Evolutionary conservation across 257 asterid species (phyloP), one percentile per base, ranked within the genome.

Genomic region (Avicennia marina): DNA sequence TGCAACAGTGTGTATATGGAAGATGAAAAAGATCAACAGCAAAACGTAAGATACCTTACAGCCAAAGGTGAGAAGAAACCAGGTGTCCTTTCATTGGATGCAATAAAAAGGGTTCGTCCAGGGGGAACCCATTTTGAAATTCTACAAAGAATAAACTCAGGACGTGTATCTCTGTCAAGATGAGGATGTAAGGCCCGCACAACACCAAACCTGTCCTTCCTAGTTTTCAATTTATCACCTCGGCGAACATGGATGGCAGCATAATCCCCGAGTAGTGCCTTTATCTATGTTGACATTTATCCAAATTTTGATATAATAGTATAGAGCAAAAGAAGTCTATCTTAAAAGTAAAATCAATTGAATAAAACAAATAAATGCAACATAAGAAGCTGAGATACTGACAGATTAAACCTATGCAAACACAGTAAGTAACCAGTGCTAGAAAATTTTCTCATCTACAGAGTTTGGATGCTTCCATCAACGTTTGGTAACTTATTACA

Each of bases 231-330:
- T 63, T 49, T 78, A 78, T 93, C 99, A 25, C 99, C 99, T 58
- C 99, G 84, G 19, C 99, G 95, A 52, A 93, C 94, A 75, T 93
- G 99, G 36, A 93, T 84, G 32, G 97, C 97, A 78, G 84, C 95
- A 63, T 93, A 93, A 63, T 86, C 96, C 55, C 96, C 97, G 43
- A 93, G 93, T 43, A 53, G 81, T 12, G 72, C 74, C 81, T 77
- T 89, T 61, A 93, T 84, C 99, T 93, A 73, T 58, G 69, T 33
- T 41, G 58, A 55, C 19, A 63, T 42, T 17, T 33, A 25, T 25
- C 7, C 45, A 41, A n/a, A n/a, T n/a, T n/a, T n/a, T n/a, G n/a
- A 11, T 27, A 50, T 29, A 25, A 58, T 15, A 52, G 46, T 16
- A 65, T 57, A 53, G 13, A 4, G 13, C 22, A 36, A 49, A 52